These are phyloP conservation scores for Tolypocladium album DNA, from an alignment of 2,329 filamentous ascomycete species.

Conservation along the genomic window DNA sequence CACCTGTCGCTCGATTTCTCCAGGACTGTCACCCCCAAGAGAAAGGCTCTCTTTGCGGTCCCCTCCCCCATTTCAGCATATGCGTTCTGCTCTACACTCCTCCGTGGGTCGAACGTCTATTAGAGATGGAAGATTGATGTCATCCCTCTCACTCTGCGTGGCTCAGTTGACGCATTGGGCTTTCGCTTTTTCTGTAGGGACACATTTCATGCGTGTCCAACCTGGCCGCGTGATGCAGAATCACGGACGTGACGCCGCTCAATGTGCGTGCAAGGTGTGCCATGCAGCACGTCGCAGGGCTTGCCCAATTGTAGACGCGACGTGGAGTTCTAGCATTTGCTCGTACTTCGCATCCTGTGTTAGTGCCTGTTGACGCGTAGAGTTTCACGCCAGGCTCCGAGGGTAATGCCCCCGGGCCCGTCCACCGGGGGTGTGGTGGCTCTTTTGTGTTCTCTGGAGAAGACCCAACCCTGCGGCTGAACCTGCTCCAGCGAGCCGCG, in stretches of 20 bases:
- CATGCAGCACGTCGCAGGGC: no score
- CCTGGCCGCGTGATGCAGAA: background rate
- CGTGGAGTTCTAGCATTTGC: no score
- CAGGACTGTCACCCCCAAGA: background rate
- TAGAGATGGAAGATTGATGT: constrained; percentile 39
- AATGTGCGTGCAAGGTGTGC: background rate
- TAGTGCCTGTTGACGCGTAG: no score
- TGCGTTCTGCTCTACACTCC: constrained; percentile 36
- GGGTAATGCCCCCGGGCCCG: no score
- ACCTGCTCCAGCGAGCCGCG: background rate
- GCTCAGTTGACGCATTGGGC: constrained; percentile 30
- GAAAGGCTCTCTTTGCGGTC: background rate
- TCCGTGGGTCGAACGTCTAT: constrained; percentile 44
- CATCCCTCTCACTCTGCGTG: constrained; percentile 41
- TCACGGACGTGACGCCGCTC: background rate
- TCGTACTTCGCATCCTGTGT: no score
- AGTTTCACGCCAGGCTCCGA: no score
- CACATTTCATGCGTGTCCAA: constrained; percentile 16
- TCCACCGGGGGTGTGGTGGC: no score
- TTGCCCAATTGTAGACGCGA: no score
- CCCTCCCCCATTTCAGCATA: constrained; percentile 40
- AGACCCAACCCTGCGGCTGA: no score
- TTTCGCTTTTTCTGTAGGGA: constrained; percentile 38
- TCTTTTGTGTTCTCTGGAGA: no score
- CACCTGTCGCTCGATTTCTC: no score